phyloP scores from a whole-genome alignment of 371 early-diverging fungal species.

The Fennellomyces sp. region DNA sequence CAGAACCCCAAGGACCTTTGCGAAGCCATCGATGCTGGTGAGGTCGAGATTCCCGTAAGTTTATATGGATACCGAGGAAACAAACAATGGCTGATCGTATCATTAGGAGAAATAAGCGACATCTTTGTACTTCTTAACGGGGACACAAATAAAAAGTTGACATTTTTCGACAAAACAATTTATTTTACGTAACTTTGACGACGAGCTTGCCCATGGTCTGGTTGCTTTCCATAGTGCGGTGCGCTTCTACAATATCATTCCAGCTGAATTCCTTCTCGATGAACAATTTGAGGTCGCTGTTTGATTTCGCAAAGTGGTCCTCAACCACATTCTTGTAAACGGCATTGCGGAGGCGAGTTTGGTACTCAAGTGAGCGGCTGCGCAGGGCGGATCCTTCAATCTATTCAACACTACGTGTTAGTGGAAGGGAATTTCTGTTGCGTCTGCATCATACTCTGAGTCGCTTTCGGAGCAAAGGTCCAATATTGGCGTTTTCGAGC shows the following conservation, averaged over 20 bases:
- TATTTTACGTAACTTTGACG: constrained; percentile 29
- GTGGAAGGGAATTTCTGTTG: not conserved
- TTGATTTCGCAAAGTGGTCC: constrained; percentile 35
- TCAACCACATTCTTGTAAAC: constrained; percentile 55
- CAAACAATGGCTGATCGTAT: not conserved
- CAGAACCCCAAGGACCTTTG: constrained; percentile 53
- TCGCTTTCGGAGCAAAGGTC: constrained; percentile 64
- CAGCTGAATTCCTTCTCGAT: constrained; percentile 69
- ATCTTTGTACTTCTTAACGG: not conserved
- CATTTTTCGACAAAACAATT: constrained; percentile 3
- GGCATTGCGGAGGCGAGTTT: constrained; percentile 49
- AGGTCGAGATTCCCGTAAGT: constrained; percentile 75
- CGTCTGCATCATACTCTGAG: too few relatives aligned
- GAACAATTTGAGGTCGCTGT: constrained; percentile 46
- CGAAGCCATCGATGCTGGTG: constrained; percentile 67
- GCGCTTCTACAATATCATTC: constrained; percentile 69
- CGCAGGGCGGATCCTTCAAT: constrained; percentile 77
- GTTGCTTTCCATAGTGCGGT: constrained; percentile 68
- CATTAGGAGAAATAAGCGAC: not conserved
- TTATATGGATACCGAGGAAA: not conserved
- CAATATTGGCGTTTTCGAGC: constrained; percentile 54
- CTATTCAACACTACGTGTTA: too few relatives aligned
- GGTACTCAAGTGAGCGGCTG: constrained; percentile 65
- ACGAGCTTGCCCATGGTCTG: constrained; percentile 65
- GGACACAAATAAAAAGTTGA: constrained; percentile 1